Conservation (phyloP, 805 yeast genomes). For the Isabelozyma rhagii region DNA sequence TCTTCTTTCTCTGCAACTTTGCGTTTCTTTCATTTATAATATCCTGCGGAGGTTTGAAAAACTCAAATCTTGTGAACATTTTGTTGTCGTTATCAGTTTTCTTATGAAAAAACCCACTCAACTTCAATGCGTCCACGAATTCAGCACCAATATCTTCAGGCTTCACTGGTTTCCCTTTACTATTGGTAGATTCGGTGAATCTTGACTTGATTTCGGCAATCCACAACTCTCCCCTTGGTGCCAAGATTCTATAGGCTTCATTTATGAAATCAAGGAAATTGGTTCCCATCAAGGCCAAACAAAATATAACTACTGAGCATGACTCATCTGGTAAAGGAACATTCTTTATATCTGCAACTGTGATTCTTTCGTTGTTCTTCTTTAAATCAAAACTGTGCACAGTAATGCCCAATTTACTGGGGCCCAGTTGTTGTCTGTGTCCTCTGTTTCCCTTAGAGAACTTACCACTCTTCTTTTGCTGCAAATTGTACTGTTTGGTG, state of each 20-base stretch:
- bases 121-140: slow-evolving; percentile 74
- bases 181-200: slow-evolving; percentile 54
- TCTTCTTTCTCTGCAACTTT: slow-evolving; percentile 58
- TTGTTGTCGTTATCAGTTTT: slow-evolving; percentile 82
- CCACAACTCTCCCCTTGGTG: slow-evolving; percentile 95
- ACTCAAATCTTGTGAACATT: slow-evolving; percentile 94
- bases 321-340: slow-evolving; percentile 82
- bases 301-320: slow-evolving; percentile 86
- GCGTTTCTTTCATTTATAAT: slow-evolving; percentile 60
- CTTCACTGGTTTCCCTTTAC: slow-evolving; percentile 15
- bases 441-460: slow-evolving; percentile 23
- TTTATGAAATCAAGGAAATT: slow-evolving; percentile 87
- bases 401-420: slow-evolving; percentile 44
- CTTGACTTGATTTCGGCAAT: slow-evolving; percentile 96
- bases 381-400: slow-evolving; percentile 92
- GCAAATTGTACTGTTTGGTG: slow-evolving; percentile 28
- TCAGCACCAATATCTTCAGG: slow-evolving; percentile 61
- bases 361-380: slow-evolving; percentile 81
- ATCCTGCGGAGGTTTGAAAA: slow-evolving; percentile 78
- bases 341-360: slow-evolving; percentile 93
- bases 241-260: slow-evolving; percentile 83
- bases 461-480: slow-evolving; percentile 20
- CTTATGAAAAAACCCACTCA: slow-evolving; percentile 82
- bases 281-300: slow-evolving; percentile 96
- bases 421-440: slow-evolving; percentile 15